Evolutionary conservation across 495 filamentous ascomycete genomes (phyloP), one percentile per base, ranked within the genome.

Genomic region (Penicillium desertorum): DNA sequence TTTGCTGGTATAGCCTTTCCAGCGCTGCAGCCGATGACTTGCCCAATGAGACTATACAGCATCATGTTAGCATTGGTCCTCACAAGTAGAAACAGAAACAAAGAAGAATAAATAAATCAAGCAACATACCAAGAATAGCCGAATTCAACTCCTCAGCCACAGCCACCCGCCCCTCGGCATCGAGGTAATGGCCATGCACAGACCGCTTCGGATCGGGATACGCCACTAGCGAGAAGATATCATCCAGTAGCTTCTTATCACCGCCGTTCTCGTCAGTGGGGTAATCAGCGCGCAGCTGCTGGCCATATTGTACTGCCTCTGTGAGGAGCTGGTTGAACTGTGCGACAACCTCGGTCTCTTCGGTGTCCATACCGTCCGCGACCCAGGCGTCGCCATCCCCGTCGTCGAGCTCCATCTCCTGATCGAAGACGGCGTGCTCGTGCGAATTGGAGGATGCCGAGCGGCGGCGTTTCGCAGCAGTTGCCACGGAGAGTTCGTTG

Each of bases 61-160:
- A 30, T 56, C 70, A 45, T 71, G 52, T 57, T 42, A 57, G 52
- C n/a, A 39, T 50, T 29, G 17, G 19, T 22, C 10, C 29, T 27
- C 19, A 7, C 27, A 45, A 52, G 16, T 23, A 27, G 6, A 1
- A 37, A n/a, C 14, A 14, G 10, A 25, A 23, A 23, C 27, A 54
- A 46, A 58, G 22, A 14, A 41, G 12, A 34, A 43, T 46, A 44
- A 30, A 25, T 53, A 49, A 19, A 52, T 42, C 48, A 58, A 29
- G 22, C 54, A 19, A 77, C 82, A 64, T 81, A 97, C 93, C 88
- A 51, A 98, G 72, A 60, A 98, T 96, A 37, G 91, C 94, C 58
- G 90, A 89, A 69, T 98, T 98, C 59, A 99, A 74, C 74, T 96
- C 92, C 75, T 99, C 94, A 19, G 92, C 92, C 46, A 98, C 90